Base-by-base conservation (phyloP, 2,329 filamentous ascomycete genomes). In the Fusarium lateritium region DNA sequence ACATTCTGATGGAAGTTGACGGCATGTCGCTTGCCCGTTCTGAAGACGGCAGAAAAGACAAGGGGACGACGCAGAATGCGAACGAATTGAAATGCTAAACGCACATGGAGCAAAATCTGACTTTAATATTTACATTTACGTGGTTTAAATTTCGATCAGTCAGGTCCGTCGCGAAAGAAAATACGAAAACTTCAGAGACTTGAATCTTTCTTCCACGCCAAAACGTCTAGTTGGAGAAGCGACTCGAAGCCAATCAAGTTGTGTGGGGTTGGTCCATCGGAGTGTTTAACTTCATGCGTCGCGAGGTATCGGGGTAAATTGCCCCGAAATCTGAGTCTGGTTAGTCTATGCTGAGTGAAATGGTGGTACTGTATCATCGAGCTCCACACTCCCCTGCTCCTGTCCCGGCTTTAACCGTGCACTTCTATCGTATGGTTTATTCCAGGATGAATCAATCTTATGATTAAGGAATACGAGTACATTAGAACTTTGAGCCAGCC, bases 1-100 rank as follows among this genome's bases (percentile, higher is more conserved):
- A 81, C 81, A 11, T 78, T 77, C 58, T 83, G 75, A 24, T 85
- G 75, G 44, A 85, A 81, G 64, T 84, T 85, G 34, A 83, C 73
- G 39, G 83, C 84, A 75, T 86, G 84, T 17, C 83, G 79, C 59
- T 83, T 80, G 44, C 19, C 19, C 19, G 19, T 19, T 19, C 9
- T 9, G 10, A 6, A 2, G 8, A 40, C 15, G 9, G 6, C n/a
- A 6, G 17, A 3, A 17, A 17, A 15, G 24, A 7, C 28, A 31
- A 42, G 9, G 15, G 15, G 17, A 42, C 7, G 15, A 4, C 2
- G 9, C 3, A 8, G 26, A 52, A 21, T 8, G 2, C 3, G 3
- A 21, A n/a, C 8, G 15, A 15, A 36, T 7, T 36, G 14, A 9
- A 11, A 15, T 36, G 17, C 15, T 8, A 36, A 15, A 3, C 7